Base-by-base conservation (phyloP, 768 basidiomycete genomes). In the Podaxis rugospora region DNA sequence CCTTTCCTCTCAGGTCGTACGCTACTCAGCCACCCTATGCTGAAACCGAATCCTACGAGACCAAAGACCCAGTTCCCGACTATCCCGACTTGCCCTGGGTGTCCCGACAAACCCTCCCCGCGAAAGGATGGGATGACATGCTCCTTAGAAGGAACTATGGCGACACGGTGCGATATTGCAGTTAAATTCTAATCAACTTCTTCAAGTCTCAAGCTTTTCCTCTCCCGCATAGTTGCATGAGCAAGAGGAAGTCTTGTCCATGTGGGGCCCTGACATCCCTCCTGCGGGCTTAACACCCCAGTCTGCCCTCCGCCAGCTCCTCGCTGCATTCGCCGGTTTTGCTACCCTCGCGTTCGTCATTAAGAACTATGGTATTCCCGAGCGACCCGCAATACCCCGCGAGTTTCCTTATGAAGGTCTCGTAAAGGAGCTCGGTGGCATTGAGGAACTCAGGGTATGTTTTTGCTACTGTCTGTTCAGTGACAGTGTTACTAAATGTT, bases 231-330 rank as follows among this genome's bases (percentile, higher is more conserved):
- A 94, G 92, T 72, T 92, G 35, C 92, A 90, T 62, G 90, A 92
- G 72, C 79, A 84, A 68, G 90, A 93, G 55, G 92, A 94, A 67
- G 76, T 90, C 23, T 73, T 88, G 59, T 91, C 89, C 39, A 91
- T 94, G 89, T 93, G 90, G 90, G 90, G 91, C 25, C 91, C 91
- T 21, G 92, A 94, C 67, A 76, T 84, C 28, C 82, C 92, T 42
- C 79, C 80, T 21, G 75, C 90, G 11, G 74, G 79, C 11, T 86
- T 89, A 25, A 71, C 78, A 5, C 78, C 71, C 1, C 52, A 47
- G 40, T 61, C 59, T 25, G 92, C 92, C 5, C 70, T 88, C 37
- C 78, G 81, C 53, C 88, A 89, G 49, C 89, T 94, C 69, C 65
- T 81, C 11, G 70, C 87, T 55, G 91, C 85, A 0, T 74, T 79